Evolutionary conservation across 2,329 filamentous ascomycete species (phyloP), one percentile per base, ranked within the genome.

Genomic region (Penicillium vulpinum): DNA sequence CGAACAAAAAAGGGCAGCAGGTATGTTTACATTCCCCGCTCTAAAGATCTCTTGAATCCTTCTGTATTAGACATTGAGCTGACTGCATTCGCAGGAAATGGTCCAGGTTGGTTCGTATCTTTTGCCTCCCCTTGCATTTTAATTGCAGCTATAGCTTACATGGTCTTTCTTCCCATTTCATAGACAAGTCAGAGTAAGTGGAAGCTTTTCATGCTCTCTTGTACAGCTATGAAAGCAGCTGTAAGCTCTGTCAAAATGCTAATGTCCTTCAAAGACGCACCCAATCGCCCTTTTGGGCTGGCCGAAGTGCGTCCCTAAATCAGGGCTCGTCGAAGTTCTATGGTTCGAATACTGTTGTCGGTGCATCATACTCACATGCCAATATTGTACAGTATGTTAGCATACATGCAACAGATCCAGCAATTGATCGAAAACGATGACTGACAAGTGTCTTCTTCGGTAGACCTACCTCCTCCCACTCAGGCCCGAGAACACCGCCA

Each of bases 321-420:
- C 83, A 74, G 78, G 85, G 76, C 76, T 79, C 72, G 76, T 80
- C 79, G 77, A 84, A 79, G 65, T 72, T 78, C 50, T 82, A 84
- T 71, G 87, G 89, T 66, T 78, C 86, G 49, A 85, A 81, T 68
- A 84, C 93, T 60, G 90, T 99, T 35, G 89, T 97, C 58, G 94
- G 94, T 65, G 94, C 94, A 55, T 89, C 92, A 44, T 99, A 99
- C 73, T 97, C 94, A 15, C 94, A 99, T 76, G 91, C 93, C 28
- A 92, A 97, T 77, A 91, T 96, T 71, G 82, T 97, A 67, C 96
- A 93, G 75, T 89, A 93, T 33, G 62, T 59, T 21, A 21, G 22
- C 26, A 38, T 36, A 5, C 28, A 33, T 33, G 91, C 70, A 85
- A 87, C 28, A 68, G 93, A 91, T 94, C 24, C 52, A 29, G 36